A percentile compares a stretch with the other conserved stretches of the same genome.
Conservation (phyloP, 2,329 filamentous ascomycete species). For the Aureobasidium vineae region DNA sequence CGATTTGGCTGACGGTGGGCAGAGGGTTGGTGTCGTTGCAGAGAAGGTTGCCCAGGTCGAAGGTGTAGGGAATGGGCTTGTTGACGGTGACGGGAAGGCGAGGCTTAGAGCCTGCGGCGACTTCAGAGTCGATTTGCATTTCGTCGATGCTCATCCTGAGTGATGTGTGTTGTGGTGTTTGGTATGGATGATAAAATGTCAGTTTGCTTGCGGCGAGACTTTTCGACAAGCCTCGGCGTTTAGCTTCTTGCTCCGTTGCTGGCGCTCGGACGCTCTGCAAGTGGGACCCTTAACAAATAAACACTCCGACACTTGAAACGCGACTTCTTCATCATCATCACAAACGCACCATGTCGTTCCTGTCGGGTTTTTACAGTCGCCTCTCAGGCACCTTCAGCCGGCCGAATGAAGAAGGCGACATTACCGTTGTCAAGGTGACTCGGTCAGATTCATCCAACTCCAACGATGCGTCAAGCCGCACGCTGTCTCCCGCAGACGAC, state of each 20-base stretch:
- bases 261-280: background rate
- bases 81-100: conserved; percentile 40
- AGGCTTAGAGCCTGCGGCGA: conserved; percentile 24
- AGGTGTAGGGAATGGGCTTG: conserved; percentile 87
- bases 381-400: background rate
- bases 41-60: conserved; percentile 85
- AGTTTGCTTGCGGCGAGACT: background rate
- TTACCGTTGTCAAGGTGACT: background rate
- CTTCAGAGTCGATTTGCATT: conserved; percentile 26
- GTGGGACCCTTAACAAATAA: conserved; percentile 15
- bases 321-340: background rate
- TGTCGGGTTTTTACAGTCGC: conserved; percentile 12
- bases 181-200: background rate
- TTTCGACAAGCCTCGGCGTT: background rate
- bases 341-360: conserved; percentile 6
- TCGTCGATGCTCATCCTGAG: conserved; percentile 27
- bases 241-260: background rate
- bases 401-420: background rate
- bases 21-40: conserved; percentile 85
- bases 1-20: conserved; percentile 47
- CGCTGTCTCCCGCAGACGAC: conserved; percentile 16
- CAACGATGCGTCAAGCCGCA: conserved; percentile 21
- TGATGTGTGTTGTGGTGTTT: background rate
- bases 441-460: background rate
- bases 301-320: background rate